Evolutionary conservation across 164 flowering plant species (phyloP).

Genomic region (Brasenia schreberi): DNA sequence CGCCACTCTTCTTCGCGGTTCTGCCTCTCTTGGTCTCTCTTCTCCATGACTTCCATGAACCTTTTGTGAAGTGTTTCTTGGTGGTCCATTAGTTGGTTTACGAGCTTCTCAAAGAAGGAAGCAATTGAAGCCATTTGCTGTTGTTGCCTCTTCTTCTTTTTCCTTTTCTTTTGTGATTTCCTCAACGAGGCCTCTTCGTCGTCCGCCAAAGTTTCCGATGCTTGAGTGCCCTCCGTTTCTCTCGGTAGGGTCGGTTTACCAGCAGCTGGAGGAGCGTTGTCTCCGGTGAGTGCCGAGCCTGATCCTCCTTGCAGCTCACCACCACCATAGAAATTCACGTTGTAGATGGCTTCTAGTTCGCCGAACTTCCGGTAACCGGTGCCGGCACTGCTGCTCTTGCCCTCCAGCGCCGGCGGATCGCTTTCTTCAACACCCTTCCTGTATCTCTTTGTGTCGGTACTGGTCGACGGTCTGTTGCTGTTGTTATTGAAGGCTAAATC

Average conservation of each 20-base stretch:
- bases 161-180: slow-evolving; percentile 2
- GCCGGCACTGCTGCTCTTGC: background rate
- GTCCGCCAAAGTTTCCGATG: background rate
- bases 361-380: slow-evolving; percentile 1
- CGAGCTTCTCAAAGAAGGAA: slow-evolving; percentile 6
- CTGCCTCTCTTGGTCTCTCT: slow-evolving; percentile 8
- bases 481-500: background rate
- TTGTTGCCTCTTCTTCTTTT: slow-evolving; percentile 6
- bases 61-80: slow-evolving; percentile 6
- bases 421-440: background rate
- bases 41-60: slow-evolving; percentile 12
- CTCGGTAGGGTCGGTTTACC: background rate
- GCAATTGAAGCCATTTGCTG: slow-evolving; percentile 6
- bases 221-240: background rate
- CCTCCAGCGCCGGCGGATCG: background rate
- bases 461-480: background rate
- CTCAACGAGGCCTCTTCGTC: background rate
- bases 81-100: slow-evolving; percentile 9
- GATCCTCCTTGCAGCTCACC: slow-evolving; percentile 8
- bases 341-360: slow-evolving; percentile 3
- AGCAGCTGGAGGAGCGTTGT: background rate
- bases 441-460: background rate
- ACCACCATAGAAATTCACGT: background rate
- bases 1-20: slow-evolving; percentile 8
- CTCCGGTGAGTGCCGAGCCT: slow-evolving; percentile 12